Percentiles rank a stretch among this genome's conserved stretches.
These are phyloP conservation scores for Phoma sp. DNA, from an alignment of 2,329 filamentous ascomycete genomes.

Conservation along the genomic window DNA sequence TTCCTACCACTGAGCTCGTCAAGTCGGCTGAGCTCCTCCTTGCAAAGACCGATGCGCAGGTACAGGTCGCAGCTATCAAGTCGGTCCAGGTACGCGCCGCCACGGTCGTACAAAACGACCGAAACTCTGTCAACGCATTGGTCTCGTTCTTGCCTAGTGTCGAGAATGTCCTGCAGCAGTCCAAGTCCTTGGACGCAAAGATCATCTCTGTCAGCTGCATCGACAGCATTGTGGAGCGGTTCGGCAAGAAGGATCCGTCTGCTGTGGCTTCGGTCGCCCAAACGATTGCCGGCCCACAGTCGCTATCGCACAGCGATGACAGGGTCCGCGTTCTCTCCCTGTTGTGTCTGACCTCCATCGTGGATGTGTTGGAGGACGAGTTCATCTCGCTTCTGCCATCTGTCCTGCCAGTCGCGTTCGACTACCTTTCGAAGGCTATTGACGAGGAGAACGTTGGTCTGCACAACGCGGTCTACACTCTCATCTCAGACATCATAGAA, in stretches of 20 bases:
- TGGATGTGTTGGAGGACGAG: slow-evolving; percentile 85
- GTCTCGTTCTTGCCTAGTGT: slow-evolving; percentile 82
- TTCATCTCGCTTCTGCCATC: slow-evolving; percentile 83
- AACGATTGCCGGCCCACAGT: slow-evolving; percentile 77
- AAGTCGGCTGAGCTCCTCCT: slow-evolving; percentile 85
- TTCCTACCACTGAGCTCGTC: slow-evolving; percentile 88
- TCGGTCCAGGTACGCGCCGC: slow-evolving; percentile 81
- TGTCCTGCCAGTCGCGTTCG: slow-evolving; percentile 74
- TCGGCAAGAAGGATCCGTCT: slow-evolving; percentile 87
- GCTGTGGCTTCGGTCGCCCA: slow-evolving; percentile 77
- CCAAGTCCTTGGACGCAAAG: slow-evolving; percentile 76
- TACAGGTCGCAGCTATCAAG: slow-evolving; percentile 75
- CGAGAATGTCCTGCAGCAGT: slow-evolving; percentile 76
- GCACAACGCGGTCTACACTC: slow-evolving; percentile 82
- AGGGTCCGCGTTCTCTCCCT: slow-evolving; percentile 83
- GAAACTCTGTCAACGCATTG: slow-evolving; percentile 71
- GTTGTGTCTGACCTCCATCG: slow-evolving; percentile 85
- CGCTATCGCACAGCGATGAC: slow-evolving; percentile 76
- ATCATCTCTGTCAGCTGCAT: slow-evolving; percentile 88
- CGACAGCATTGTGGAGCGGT: slow-evolving; percentile 92
- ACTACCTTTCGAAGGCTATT: slow-evolving; percentile 73
- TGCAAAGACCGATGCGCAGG: slow-evolving; percentile 74
- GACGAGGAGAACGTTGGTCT: slow-evolving; percentile 65
- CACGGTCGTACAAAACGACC: slow-evolving; percentile 73
- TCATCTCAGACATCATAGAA: slow-evolving; percentile 80